A percentile compares a stretch with the other conserved stretches of the same genome.
These are phyloP conservation scores for Hanseniaspora gamundiae DNA, from an alignment of 1,139 yeast species.

Conservation along the genomic window DNA sequence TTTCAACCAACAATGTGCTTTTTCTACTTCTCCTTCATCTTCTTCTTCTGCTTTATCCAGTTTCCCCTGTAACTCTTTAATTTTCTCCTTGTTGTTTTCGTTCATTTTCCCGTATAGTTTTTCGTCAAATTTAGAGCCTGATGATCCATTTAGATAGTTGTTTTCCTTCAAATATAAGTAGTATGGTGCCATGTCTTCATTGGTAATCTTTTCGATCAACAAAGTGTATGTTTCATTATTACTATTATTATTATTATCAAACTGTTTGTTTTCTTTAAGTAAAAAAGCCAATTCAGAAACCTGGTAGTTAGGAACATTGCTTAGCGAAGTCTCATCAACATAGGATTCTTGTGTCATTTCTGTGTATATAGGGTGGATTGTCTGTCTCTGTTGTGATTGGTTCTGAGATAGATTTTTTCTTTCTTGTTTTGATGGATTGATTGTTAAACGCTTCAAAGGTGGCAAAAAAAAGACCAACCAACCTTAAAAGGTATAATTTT, in stretches of 20 bases:
- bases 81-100: constrained; percentile 42
- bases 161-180: constrained; percentile 56
- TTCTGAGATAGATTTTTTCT: not conserved
- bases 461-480: no score
- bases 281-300: constrained; percentile 70
- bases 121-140: constrained; percentile 44
- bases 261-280: constrained; percentile 31
- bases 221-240: not conserved
- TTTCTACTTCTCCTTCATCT: constrained; percentile 84
- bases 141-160: constrained; percentile 23
- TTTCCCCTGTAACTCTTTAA: constrained; percentile 44
- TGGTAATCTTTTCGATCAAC: constrained; percentile 41
- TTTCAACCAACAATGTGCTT: constrained; percentile 61
- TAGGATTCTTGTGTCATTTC: constrained; percentile 8
- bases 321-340: constrained; percentile 27
- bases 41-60: constrained; percentile 70
- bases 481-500: no score
- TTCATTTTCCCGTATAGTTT: constrained; percentile 37
- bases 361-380: not conserved
- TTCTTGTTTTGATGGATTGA: not conserved
- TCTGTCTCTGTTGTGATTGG: not conserved
- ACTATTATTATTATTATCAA: constrained; percentile 25
- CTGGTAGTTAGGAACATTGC: constrained; percentile 65
- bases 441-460: no score
- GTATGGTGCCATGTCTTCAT: constrained; percentile 70